Evolutionary conservation across 371 early-diverging fungal species (phyloP).

Genomic region (Chytridium lagenaria): DNA sequence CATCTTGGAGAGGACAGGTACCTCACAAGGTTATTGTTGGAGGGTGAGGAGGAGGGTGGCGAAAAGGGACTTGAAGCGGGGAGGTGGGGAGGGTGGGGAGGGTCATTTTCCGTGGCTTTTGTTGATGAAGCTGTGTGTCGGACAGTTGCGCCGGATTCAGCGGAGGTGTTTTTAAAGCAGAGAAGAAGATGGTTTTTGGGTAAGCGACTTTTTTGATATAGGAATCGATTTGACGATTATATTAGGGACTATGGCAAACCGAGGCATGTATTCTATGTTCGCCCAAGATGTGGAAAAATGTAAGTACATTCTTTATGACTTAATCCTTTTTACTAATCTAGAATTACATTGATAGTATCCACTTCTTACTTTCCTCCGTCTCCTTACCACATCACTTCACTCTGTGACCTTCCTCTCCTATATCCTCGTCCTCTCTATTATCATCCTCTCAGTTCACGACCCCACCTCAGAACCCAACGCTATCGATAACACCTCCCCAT

Average conservation of each 20-base stretch:
- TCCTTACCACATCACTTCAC: constrained; percentile 15
- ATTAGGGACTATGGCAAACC: constrained; percentile 20
- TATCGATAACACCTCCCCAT: not conserved
- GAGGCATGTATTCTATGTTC: constrained; percentile 20
- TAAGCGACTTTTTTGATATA: not conserved
- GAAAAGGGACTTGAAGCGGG: not conserved
- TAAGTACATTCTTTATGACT: constrained; percentile 6
- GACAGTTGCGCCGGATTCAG: constrained; percentile 19
- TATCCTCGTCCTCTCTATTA: constrained; percentile 14
- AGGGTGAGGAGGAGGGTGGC: not conserved
- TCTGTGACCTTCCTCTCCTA: constrained; percentile 22
- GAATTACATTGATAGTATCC: constrained; percentile 10
- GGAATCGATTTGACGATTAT: not conserved
- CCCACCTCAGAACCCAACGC: not conserved
- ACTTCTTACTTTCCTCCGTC: constrained; percentile 11
- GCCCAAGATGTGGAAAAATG: constrained; percentile 19
- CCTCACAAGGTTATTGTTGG: constrained; percentile 43
- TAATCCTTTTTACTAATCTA: too few relatives aligned
- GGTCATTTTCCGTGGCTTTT: not conserved
- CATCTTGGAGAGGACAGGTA: constrained; percentile 45
- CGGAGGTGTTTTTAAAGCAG: constrained; percentile 21
- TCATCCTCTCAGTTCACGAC: not conserved
- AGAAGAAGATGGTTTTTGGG: constrained; percentile 32
- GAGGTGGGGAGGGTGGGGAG: not conserved
- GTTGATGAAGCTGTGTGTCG: constrained; percentile 9